Evolutionary conservation across 2,329 filamentous ascomycete species (phyloP).

Genomic region (Cercospora citrullina): DNA sequence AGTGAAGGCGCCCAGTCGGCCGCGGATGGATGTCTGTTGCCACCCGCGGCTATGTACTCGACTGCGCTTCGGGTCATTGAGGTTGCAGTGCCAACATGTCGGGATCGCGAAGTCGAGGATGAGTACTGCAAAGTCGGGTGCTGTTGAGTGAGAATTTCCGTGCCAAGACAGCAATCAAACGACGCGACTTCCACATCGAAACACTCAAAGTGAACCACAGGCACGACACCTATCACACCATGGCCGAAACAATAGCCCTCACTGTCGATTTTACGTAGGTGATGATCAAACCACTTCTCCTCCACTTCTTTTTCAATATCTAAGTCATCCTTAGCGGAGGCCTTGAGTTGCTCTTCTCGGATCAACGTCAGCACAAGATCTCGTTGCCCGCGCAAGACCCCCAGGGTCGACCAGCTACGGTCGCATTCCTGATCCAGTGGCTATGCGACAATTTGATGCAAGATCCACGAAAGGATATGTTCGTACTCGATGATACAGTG

Average conservation of each 20-base stretch:
- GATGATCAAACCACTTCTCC: neutral
- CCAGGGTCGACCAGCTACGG: slow-evolving; percentile 62
- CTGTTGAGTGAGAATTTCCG: slow-evolving; percentile 5
- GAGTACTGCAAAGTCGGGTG: neutral
- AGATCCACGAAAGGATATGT: slow-evolving; percentile 81
- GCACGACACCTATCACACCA: slow-evolving; percentile 14
- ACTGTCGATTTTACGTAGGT: slow-evolving; percentile 73
- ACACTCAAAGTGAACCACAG: neutral
- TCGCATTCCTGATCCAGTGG: slow-evolving; percentile 74
- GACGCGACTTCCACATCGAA: neutral
- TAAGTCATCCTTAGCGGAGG: slow-evolving; percentile 62
- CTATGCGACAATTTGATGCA: slow-evolving; percentile 82
- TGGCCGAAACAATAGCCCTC: slow-evolving; percentile 52
- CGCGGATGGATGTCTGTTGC: slow-evolving; percentile 84
- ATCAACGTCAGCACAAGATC: slow-evolving; percentile 72
- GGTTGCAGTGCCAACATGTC: slow-evolving; percentile 3
- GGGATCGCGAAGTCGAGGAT: neutral
- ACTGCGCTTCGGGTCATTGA: slow-evolving; percentile 18
- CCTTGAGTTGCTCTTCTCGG: slow-evolving; percentile 88
- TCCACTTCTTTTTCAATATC: neutral
- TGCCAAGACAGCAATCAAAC: slow-evolving; percentile 6
- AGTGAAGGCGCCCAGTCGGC: slow-evolving; percentile 80
- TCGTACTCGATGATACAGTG: slow-evolving; percentile 85
- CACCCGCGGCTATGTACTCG: slow-evolving; percentile 70
- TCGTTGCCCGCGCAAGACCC: slow-evolving; percentile 64